These are phyloP conservation scores for Paraglomus occultum DNA, from an alignment of 192 early-diverging fungal genomes.

Conservation along the genomic window DNA sequence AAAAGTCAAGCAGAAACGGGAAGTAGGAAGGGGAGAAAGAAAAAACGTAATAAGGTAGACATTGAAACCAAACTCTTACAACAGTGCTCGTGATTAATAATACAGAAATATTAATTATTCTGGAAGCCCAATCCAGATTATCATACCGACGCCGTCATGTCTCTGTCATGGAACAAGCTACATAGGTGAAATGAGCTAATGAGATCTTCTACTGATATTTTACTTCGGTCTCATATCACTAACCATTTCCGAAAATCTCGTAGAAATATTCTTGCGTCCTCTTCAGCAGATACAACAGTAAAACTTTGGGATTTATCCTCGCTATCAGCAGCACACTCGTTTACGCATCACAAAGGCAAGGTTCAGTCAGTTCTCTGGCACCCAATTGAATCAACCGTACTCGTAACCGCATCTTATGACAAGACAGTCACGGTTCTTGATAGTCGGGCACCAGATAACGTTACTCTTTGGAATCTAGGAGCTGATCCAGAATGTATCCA, in stretches of 20 bases:
- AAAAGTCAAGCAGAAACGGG: conserved; percentile 42
- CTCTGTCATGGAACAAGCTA: conserved; percentile 88
- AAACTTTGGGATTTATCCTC: conserved; percentile 96
- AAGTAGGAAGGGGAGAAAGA: conserved; percentile 51
- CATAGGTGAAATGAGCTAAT: conserved; percentile 38
- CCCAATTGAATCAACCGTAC: conserved; percentile 78
- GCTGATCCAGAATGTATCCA: conserved; percentile 90
- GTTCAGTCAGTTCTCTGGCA: conserved; percentile 94
- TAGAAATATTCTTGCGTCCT: conserved; percentile 75
- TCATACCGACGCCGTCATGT: conserved; percentile 96
- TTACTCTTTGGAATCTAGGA: conserved; percentile 65
- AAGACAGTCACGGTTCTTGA: conserved; percentile 85
- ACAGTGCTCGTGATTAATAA: too few relatives aligned
- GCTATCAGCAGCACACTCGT: conserved; percentile 71
- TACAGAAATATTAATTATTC: neutral
- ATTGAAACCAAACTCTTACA: too few relatives aligned
- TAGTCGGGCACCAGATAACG: conserved; percentile 75
- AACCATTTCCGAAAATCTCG: neutral
- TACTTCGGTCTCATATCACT: neutral
- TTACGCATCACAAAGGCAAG: conserved; percentile 84
- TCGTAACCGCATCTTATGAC: conserved; percentile 93
- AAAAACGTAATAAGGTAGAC: conserved; percentile 46
- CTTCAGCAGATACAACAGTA: conserved; percentile 95
- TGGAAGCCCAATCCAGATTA: conserved; percentile 67
- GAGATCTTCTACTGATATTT: neutral